Base-by-base conservation (phyloP, 371 early-diverging fungal species). In the Nosema muscidifuracis region DNA sequence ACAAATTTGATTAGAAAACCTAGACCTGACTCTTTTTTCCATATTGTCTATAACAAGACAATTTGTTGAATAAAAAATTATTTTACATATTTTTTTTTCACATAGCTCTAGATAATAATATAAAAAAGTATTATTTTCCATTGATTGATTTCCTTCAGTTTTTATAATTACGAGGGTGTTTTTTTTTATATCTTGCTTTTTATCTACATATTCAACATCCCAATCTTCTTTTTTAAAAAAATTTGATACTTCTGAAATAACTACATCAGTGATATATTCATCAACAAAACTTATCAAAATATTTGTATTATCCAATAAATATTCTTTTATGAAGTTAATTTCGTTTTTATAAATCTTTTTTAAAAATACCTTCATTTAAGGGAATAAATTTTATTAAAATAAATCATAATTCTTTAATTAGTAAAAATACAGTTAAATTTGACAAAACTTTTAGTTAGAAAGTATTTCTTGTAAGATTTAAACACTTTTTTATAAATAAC, bases 291-390 rank as follows among this genome's bases (percentile, higher is more conserved):
- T 44, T 15, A 66, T 15, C n/a, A 38, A 65, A 31, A 70, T 60
- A 69, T 56, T 31, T 34, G 38, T 9, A 15, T 40, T 40, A 85
- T 85, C 85, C 85, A 85, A 85, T 85, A 85, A 76, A 84, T 82
- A 85, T 85, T 86, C 85, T 85, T 82, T 84, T 84, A 85, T 84
- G 85, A 85, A 85, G 85, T 84, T 85, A 85, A 6, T 85, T 78
- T 44, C 88, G 89, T 89, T 65, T 89, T 90, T 77, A 85, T 20
- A 16, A 31, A 18, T 0, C 10, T 16, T 6, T 16, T 2, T 6
- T 3, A 31, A 0, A 18, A 0, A 38, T 31, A 28, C 36, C n/a
- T 40, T 58, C 58, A 69, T 34, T 30, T 22, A 2, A 33, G 9
- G 9, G 30, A 15, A 30, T 13, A 0, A 7, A 38, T 7, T 7